phyloP scores from a whole-genome alignment of 768 basidiomycete species.

The Macrolepiota albuminosa region DNA sequence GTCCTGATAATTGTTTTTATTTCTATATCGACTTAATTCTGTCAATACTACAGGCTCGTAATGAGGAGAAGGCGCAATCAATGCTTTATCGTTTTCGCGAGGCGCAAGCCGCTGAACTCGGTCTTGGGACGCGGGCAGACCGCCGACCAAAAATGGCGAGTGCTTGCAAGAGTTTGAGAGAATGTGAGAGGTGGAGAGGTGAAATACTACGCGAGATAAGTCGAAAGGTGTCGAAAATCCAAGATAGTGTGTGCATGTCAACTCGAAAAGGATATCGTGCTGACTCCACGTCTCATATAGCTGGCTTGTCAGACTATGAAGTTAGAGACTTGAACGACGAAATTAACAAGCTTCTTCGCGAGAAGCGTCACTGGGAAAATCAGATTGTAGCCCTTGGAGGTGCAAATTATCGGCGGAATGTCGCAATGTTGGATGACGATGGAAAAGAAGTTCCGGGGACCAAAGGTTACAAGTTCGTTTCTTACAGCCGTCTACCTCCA shows the following conservation, averaged over 20 bases:
- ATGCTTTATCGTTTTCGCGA: conserved; percentile 79
- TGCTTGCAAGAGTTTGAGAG: conserved; percentile 84
- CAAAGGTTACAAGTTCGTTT: conserved; percentile 88
- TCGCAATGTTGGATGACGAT: conserved; percentile 91
- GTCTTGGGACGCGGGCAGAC: conserved; percentile 79
- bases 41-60: conserved; percentile 66
- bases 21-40: background rate
- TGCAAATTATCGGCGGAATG: conserved; percentile 92
- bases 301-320: conserved; percentile 92
- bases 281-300: conserved; percentile 33
- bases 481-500: background rate
- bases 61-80: conserved; percentile 75
- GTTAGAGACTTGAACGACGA: conserved; percentile 95
- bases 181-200: conserved; percentile 94
- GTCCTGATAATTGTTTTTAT: background rate
- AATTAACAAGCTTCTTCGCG: conserved; percentile 92
- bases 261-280: background rate
- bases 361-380: conserved; percentile 97
- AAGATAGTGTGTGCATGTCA: conserved; percentile 42
- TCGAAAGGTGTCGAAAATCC: conserved; percentile 96
- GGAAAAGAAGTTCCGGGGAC: conserved; percentile 96
- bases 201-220: conserved; percentile 94
- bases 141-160: conserved; percentile 91
- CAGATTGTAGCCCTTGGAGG: conserved; percentile 96
- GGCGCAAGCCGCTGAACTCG: conserved; percentile 93